Evolutionary conservation across 2,329 filamentous ascomycete species (phyloP).

Genomic region (Lizonia empirigonia): DNA sequence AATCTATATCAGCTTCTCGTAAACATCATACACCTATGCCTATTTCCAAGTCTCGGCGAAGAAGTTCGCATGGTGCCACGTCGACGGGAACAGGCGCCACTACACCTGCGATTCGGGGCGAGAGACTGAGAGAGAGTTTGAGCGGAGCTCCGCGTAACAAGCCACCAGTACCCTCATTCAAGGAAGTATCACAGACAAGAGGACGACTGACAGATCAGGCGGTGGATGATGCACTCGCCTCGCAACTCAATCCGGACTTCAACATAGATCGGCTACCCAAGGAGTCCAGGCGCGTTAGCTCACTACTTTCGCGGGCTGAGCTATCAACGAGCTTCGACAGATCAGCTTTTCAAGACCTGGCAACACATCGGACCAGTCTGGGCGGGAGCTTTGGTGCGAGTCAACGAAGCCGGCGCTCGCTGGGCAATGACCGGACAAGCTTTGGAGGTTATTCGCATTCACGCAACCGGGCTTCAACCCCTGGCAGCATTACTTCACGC

Average conservation of each 20-base stretch:
- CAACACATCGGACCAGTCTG: constrained; percentile 53
- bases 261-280: constrained; percentile 59
- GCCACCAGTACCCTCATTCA: constrained; percentile 49
- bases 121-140: constrained; percentile 77
- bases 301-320: constrained; percentile 84
- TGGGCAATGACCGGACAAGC: constrained; percentile 71
- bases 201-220: constrained; percentile 45
- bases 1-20: constrained; percentile 55
- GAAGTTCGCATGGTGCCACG: constrained; percentile 62
- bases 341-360: constrained; percentile 76
- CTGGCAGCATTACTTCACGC: constrained; percentile 52
- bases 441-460: constrained; percentile 52
- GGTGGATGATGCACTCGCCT: constrained; percentile 56
- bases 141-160: constrained; percentile 58
- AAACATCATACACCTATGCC: constrained; percentile 48
- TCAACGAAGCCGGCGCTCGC: constrained; percentile 72
- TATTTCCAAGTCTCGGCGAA: constrained; percentile 61
- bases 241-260: constrained; percentile 57
- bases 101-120: constrained; percentile 68
- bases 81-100: constrained; percentile 73
- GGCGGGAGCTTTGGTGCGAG: constrained; percentile 54
- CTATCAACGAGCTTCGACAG: constrained; percentile 84
- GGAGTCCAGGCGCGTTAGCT: constrained; percentile 83
- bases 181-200: constrained; percentile 39
- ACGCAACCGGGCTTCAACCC: constrained; percentile 62